Evolutionary conservation across 495 filamentous ascomycete genomes (phyloP).

Genomic region (Penicillium canescens): DNA sequence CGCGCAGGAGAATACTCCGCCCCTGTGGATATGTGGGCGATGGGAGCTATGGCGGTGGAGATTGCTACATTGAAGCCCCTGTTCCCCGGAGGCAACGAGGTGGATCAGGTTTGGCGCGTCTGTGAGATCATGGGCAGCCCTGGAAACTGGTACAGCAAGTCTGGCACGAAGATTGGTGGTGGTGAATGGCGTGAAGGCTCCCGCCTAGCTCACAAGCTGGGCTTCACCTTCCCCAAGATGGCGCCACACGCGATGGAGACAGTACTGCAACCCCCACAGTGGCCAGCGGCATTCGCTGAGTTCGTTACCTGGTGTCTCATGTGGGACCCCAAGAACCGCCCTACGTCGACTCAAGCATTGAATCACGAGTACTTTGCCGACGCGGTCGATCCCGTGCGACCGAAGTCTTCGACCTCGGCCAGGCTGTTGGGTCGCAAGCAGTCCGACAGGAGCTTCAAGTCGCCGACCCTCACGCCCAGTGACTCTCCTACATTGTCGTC

Average conservation of each 20-base stretch:
- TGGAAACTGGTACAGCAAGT: slow-evolving; percentile 95
- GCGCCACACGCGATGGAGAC: slow-evolving; percentile 96
- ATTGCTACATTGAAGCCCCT: slow-evolving; percentile 96
- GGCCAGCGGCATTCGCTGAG: slow-evolving; percentile 82
- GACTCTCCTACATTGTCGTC: slow-evolving; percentile 71
- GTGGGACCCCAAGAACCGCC: slow-evolving; percentile 96
- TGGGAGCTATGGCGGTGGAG: slow-evolving; percentile 99
- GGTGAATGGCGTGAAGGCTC: slow-evolving; percentile 98
- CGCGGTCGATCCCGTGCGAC: slow-evolving; percentile 87
- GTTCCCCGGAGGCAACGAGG: slow-evolving; percentile 97
- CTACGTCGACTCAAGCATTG: slow-evolving; percentile 91
- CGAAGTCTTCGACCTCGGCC: slow-evolving; percentile 80
- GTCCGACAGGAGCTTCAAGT: slow-evolving; percentile 68
- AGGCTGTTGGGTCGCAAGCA: slow-evolving; percentile 84
- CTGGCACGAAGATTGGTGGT: slow-evolving; percentile 82
- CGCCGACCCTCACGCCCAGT: slow-evolving; percentile 59
- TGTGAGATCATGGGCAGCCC: slow-evolving; percentile 99
- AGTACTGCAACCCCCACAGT: slow-evolving; percentile 85
- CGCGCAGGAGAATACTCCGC: slow-evolving; percentile 97
- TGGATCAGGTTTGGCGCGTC: slow-evolving; percentile 98
- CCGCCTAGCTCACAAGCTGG: slow-evolving; percentile 88
- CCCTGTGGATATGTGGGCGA: slow-evolving; percentile 96
- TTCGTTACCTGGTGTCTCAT: slow-evolving; percentile 99
- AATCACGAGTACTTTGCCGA: slow-evolving; percentile 96
- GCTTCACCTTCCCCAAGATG: slow-evolving; percentile 99